These are phyloP conservation scores for Neonothopanus nambi DNA, from an alignment of 1,284 basidiomycete genomes.

Conservation along the genomic window DNA sequence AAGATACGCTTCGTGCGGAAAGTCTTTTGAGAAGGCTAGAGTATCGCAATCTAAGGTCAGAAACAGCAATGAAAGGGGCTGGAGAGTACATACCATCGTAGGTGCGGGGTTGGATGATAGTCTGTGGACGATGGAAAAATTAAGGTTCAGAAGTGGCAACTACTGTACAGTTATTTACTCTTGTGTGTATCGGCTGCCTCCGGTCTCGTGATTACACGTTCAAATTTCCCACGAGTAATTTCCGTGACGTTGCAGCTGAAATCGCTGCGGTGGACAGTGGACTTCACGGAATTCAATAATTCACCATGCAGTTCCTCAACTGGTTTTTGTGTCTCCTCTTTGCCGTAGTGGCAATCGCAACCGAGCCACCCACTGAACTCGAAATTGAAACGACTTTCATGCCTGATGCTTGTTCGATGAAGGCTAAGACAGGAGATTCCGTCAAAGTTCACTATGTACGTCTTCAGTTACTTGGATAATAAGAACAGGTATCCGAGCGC, in stretches of 20 bases:
- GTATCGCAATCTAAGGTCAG: constrained; percentile 11
- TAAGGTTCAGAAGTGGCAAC: constrained; percentile 34
- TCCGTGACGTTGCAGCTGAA: not conserved
- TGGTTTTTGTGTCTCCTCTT: constrained; percentile 42
- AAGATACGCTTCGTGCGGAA: constrained; percentile 97
- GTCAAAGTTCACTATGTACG: constrained; percentile 80
- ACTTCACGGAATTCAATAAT: not conserved
- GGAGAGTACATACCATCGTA: constrained; percentile 40
- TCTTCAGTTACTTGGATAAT: constrained; percentile 19
- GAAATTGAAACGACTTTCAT: constrained; percentile 58
- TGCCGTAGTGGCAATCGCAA: constrained; percentile 34
- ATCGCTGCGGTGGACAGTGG: not conserved
- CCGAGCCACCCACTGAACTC: constrained; percentile 52
- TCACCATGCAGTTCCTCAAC: constrained; percentile 47
- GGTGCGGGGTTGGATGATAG: constrained; percentile 21
- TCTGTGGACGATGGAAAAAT: constrained; percentile 34
- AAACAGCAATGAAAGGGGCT: not conserved
- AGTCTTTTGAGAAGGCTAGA: constrained; percentile 95
- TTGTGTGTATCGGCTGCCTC: constrained; percentile 10
- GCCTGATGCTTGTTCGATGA: constrained; percentile 60
- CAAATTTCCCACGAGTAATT: not conserved
- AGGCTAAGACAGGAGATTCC: constrained; percentile 64
- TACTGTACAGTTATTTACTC: constrained; percentile 40
- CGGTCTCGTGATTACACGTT: not conserved
- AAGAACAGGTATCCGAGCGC: not conserved